Conservation (phyloP, 257 asterid species). For the Capsicum rhomboideum region DNA sequence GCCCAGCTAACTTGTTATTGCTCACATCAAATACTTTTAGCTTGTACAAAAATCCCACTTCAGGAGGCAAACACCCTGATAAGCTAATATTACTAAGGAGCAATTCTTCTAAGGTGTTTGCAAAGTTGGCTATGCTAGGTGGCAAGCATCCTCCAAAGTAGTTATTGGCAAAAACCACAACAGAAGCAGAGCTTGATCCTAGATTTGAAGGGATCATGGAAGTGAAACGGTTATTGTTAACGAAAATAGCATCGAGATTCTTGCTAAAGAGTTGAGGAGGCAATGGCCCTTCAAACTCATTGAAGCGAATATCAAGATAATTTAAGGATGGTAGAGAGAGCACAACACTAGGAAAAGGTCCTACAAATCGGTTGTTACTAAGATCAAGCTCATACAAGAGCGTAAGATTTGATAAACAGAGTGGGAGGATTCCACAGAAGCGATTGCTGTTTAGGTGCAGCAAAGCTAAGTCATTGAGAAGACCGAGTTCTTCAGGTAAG, state of each 20-base stretch:
- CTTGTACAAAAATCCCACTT: conserved; percentile 55
- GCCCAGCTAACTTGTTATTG: conserved; percentile 42
- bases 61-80: conserved; percentile 58
- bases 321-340: conserved; percentile 44
- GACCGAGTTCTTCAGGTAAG: conserved; percentile 59
- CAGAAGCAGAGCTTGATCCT: conserved; percentile 46
- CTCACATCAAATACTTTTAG: conserved; percentile 54
- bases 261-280: conserved; percentile 45
- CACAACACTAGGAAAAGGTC: conserved; percentile 57
- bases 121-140: conserved; percentile 44
- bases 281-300: conserved; percentile 67
- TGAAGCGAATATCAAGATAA: conserved; percentile 58
- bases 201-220: conserved; percentile 38
- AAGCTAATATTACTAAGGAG: conserved; percentile 48
- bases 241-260: conserved; percentile 49
- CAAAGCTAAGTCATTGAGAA: conserved; percentile 48
- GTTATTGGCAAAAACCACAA: conserved; percentile 66
- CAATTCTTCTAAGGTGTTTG: conserved; percentile 49
- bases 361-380: conserved; percentile 70
- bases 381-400: conserved; percentile 59
- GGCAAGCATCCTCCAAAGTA: conserved; percentile 53
- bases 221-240: conserved; percentile 47
- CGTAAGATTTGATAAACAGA: conserved; percentile 33
- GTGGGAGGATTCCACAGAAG: conserved; percentile 66
- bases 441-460: conserved; percentile 63